These are phyloP conservation scores for Arabidopsis lyrata DNA, from an alignment of 441 rosid species.

Conservation along the genomic window DNA sequence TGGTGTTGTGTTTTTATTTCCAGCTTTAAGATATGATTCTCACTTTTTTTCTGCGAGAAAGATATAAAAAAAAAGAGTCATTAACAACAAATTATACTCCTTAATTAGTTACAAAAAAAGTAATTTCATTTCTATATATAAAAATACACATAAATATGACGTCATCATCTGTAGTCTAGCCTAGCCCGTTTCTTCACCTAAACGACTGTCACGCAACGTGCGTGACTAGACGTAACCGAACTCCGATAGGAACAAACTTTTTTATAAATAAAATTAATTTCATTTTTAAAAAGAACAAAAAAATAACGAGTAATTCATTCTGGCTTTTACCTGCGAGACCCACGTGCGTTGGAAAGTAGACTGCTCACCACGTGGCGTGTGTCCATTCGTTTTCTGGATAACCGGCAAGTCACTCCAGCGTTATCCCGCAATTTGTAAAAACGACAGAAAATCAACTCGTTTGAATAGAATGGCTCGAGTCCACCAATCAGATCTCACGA, in stretches of 20 bases:
- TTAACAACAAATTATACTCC: not conserved
- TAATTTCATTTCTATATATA: no score
- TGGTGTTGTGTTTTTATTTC: conserved; percentile 21
- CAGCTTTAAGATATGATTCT: conserved; percentile 40
- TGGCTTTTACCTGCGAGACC: conserved; percentile 44
- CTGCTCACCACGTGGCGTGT: conserved; percentile 40
- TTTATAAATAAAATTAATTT: not conserved
- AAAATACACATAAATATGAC: conserved; percentile 26
- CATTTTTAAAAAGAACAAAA: no score
- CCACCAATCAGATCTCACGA: conserved; percentile 42
- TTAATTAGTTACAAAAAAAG: conserved; percentile 5
- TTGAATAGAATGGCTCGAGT: conserved; percentile 43
- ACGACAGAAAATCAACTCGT: conserved; percentile 25
- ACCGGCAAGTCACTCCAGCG: conserved; percentile 35
- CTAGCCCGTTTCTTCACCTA: conserved; percentile 43
- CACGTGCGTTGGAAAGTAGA: conserved; percentile 45
- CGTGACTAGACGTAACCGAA: conserved; percentile 48
- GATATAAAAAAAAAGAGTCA: not conserved
- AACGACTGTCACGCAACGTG: conserved; percentile 51
- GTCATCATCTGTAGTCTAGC: conserved; percentile 25
- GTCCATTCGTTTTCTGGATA: conserved; percentile 29
- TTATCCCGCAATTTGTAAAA: conserved; percentile 11
- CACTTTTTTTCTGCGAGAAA: conserved; percentile 6
- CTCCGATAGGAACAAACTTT: conserved; percentile 31
- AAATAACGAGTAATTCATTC: conserved; percentile 32